Evolutionary conservation across 2,329 filamentous ascomycete genomes (phyloP), one percentile per base, ranked within the genome.

Genomic region (Diaporthe capsici): DNA sequence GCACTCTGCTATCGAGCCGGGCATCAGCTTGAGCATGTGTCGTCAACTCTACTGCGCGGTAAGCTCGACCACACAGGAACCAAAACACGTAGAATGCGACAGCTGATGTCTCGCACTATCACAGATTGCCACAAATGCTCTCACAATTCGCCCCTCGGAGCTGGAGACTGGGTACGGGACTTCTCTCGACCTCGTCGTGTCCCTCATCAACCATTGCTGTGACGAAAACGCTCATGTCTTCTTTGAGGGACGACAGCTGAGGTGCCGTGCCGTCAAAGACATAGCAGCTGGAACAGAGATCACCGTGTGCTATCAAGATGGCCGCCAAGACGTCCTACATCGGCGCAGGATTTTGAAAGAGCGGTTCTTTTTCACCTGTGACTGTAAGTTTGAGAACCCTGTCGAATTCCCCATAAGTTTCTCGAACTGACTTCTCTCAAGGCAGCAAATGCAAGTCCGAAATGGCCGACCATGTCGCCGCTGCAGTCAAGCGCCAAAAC

Each of bases 161-260:
- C 60, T 76, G n/a, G 78, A 78, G 8, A 70, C 76, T 10, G 65
- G 73, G 1, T 74, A 80, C 55, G 83, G 83, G 7, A 77, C 75
- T n/a, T 81, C 76, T 20, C 75, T 85, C n/a, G 82, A 85, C 44
- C 65, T 82, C 17, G 73, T 80, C 3, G 79, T 80, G 1, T 79
- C 83, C 17, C 75, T 81, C 47, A 81, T 85, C 72, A 85, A 85
- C 76, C 84, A 85, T 78, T 82, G 80, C 0, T 86, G 84, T 72
- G 78, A 81, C 1, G 82, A 83, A 13, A 86, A 85, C 53, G 80
- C 81, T 2, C 77, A 82, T 47, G 76, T 82, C 39, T 81, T 82
- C 67, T 81, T 83, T 28, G 81, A 85, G 61, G 82, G 82, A 20
- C 75, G 73, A 37, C 73, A 83, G 71, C 74, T 84, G 1, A 78